Base-by-base conservation (phyloP, 352 stramenopile species). In the Pythium brachiatum region DNA sequence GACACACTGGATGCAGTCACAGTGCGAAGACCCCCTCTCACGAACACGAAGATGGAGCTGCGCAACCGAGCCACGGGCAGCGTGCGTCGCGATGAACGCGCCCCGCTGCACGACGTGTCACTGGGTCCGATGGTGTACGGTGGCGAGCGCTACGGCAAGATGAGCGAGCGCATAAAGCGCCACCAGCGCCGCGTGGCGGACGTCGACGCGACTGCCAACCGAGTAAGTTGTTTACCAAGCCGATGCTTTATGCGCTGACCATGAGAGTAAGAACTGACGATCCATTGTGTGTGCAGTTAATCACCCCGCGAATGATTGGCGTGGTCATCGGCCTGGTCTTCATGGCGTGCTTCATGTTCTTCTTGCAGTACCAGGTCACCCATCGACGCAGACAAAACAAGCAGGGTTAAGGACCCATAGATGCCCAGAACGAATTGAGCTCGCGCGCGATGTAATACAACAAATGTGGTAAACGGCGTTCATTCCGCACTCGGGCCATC, bases 101-200 rank as follows among this genome's bases (percentile, higher is more conserved):
- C 67, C 9, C 58, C 62, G 18, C 64, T 76, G 27, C 54, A 74
- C 5, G 74, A 93, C 53, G 82, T 94, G 29, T 55, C 73, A 20
- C 70, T 94, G 1, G 85, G 85, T 0, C 85, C 85, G n/a, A 88
- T 82, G 26, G 84, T 94, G 55, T 94, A 94, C 68, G 83, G 71
- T 3, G 85, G 85, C 57, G 85, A 92, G 70, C 81, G 85, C 56
- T 94, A 90, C 69, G 79, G 76, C 53, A 94, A 94, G 72, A 86
- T 89, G 75, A 90, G 79, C 55, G 85, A 94, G 74, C 79, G 85
- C 1, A 62, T 92, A 15, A 89, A 89, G 69, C 85, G 85, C n/a
- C 79, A 86, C 68, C 66, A 89, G 47, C 79, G 77, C 56, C 79
- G 71, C 20, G 57, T 68, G 16, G 65, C 72, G 5, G 73, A 89